A percentile compares a stretch with the other conserved stretches of the same genome.
These are phyloP conservation scores for Fusarium oxysporum DNA, from an alignment of 2,329 filamentous ascomycete species.

Conservation along the genomic window DNA sequence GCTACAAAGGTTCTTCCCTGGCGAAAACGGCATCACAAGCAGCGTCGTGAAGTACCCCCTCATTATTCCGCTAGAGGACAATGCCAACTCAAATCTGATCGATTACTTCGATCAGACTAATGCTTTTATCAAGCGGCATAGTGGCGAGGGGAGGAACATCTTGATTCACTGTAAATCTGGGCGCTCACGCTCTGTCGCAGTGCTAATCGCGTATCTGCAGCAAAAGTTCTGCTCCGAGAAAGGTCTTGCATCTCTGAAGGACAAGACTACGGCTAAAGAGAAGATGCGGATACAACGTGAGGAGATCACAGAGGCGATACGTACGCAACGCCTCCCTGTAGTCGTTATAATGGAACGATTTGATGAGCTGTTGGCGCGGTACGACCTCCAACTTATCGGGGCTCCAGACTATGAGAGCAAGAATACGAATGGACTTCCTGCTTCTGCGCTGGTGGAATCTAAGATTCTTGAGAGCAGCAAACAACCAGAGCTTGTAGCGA, in stretches of 20 bases:
- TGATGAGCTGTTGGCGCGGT: background rate
- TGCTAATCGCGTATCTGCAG: background rate
- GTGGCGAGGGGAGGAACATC: background rate
- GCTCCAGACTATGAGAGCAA: background rate
- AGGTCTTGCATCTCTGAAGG: rapidly evolving
- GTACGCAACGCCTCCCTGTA: background rate
- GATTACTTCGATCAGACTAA: background rate
- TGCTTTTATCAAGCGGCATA: background rate
- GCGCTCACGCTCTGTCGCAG: background rate
- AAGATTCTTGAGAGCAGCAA: rapidly evolving
- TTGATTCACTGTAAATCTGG: constrained; percentile 2
- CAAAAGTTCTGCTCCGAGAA: background rate
- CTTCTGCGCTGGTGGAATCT: rapidly evolving
- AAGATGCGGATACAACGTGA: background rate
- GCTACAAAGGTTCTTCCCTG: background rate
- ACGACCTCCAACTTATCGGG: background rate
- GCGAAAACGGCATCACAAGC: background rate
- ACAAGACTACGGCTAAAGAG: background rate
- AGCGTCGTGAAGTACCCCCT: background rate
- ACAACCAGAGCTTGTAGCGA: background rate
- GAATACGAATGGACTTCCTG: rapidly evolving
- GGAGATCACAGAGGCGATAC: background rate
- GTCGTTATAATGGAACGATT: background rate
- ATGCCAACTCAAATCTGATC: background rate
- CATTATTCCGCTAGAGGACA: background rate